These are phyloP conservation scores for Candida pseudofarinosa DNA, from an alignment of 805 yeast species.

Conservation along the genomic window DNA sequence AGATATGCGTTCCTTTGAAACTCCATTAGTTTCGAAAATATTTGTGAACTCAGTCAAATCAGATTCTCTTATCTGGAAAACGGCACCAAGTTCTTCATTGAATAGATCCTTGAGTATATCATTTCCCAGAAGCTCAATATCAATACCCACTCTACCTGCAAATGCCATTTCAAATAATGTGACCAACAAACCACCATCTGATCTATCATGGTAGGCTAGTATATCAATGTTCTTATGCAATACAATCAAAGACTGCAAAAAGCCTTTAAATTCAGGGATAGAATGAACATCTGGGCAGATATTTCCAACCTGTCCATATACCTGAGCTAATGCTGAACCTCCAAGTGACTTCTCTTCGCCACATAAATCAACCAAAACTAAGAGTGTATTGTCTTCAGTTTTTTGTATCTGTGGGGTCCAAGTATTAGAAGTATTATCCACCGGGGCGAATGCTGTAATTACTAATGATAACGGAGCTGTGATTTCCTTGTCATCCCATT, in stretches of 20 bases:
- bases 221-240: slow-evolving; percentile 68
- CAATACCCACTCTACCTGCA: slow-evolving; percentile 86
- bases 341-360: slow-evolving; percentile 59
- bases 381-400: slow-evolving; percentile 54
- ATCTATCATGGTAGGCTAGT: slow-evolving; percentile 88
- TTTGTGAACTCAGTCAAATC: slow-evolving; percentile 53
- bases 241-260: slow-evolving; percentile 63
- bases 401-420: slow-evolving; percentile 88
- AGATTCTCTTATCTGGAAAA: slow-evolving; percentile 71
- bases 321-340: slow-evolving; percentile 94
- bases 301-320: slow-evolving; percentile 82
- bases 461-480: slow-evolving; percentile 92
- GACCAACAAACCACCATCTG: slow-evolving; percentile 92
- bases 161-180: slow-evolving; percentile 94
- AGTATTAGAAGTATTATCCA: slow-evolving; percentile 75
- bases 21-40: slow-evolving; percentile 55
- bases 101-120: slow-evolving; percentile 59
- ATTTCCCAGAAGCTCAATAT: slow-evolving; percentile 44
- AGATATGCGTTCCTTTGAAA: slow-evolving; percentile 49
- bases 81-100: slow-evolving; percentile 94
- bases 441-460: slow-evolving; percentile 89
- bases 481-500: slow-evolving; percentile 90
- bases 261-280: slow-evolving; percentile 55
- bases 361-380: slow-evolving; percentile 75
- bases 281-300: slow-evolving; percentile 80